Base-by-base conservation (phyloP, 1,139 yeast genomes). In the Candida tunisiensis region DNA sequence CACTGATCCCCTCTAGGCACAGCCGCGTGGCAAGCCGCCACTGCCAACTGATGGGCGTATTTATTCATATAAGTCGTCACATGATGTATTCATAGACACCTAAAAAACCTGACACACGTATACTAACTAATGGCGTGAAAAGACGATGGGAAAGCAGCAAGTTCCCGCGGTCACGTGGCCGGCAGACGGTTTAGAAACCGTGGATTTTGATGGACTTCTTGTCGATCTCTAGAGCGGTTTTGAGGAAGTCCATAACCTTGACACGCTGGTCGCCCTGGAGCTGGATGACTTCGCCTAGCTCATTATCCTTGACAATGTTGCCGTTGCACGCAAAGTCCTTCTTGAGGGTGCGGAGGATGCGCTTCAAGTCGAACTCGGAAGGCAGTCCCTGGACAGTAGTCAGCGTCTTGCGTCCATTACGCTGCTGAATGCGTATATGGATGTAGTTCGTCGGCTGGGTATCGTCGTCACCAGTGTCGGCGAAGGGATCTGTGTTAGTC, bases 381-480 rank as follows among this genome's bases (percentile, higher is more conserved):
- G 98, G 96, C 35, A 88, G 70, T 51, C 98, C 98, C 64, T 88
- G 96, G 36, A 88, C 96, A 23, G 98, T 88, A 42, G 98, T 88
- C 57, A 88, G 72, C 41, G 98, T 88, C 64, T 88, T 88, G 65
- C 98, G 85, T 57, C 98, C 98, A 67, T 88, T 88, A 70, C 98
- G 91, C 65, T 88, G 98, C 63, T 88, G 98, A 55, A 91, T 85
- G 70, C 98, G 92, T 55, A 88, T 83, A 61, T 85, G 98, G 57
- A 88, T 80, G 63, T 83, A 82, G 65, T 80, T 83, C 37, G 93
- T 74, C 51, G 93, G 78, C 63, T 85, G 91, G 23, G 42, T 79
- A 59, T 85, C 95, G 63, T 91, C 92, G 72, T 88, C 96, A 68
- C 95, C 96, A 61, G 95, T 85, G 61, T 88, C 98, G 74, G 96